phyloP scores from a whole-genome alignment of 345 rosid genomes.

The Pelargonium nanum region DNA sequence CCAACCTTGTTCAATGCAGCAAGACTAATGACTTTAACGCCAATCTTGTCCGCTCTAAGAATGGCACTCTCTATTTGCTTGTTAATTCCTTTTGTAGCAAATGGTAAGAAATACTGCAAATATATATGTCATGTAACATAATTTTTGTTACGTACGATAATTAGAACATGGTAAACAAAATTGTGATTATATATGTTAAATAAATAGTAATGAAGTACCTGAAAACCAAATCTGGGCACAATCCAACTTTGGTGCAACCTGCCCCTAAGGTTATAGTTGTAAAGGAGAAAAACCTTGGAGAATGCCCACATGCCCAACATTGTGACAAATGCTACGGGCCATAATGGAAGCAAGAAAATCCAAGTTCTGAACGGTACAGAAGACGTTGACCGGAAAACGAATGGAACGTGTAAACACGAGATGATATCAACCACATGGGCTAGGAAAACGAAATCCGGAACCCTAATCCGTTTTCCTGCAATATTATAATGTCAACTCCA shows the following conservation, averaged over 20 bases:
- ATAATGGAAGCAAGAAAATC: slow-evolving; percentile 31
- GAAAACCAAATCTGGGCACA: slow-evolving; percentile 85
- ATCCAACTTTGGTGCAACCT: slow-evolving; percentile 64
- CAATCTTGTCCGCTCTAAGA: slow-evolving; percentile 61
- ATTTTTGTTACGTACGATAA: no score
- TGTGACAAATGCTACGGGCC: slow-evolving; percentile 35
- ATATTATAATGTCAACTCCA: neutral
- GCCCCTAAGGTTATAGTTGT: slow-evolving; percentile 58
- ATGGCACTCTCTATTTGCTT: slow-evolving; percentile 73
- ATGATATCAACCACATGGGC: slow-evolving; percentile 79
- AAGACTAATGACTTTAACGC: slow-evolving; percentile 89
- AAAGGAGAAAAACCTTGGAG: slow-evolving; percentile 53
- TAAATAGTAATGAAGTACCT: no score
- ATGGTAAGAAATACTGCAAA: slow-evolving; percentile 96
- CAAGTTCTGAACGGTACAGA: slow-evolving; percentile 42
- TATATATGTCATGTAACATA: no score
- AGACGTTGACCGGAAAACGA: slow-evolving; percentile 41
- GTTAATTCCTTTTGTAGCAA: slow-evolving; percentile 78
- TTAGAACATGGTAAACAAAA: no score
- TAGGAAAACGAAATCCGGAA: slow-evolving; percentile 86
- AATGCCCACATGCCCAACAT: slow-evolving; percentile 70
- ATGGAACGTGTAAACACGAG: slow-evolving; percentile 58
- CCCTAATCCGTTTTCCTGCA: slow-evolving; percentile 37
- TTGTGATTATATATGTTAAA: no score
- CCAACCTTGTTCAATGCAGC: slow-evolving; percentile 96